Evolutionary conservation across 495 filamentous ascomycete genomes (phyloP).

Genomic region (Xylaria curta): DNA sequence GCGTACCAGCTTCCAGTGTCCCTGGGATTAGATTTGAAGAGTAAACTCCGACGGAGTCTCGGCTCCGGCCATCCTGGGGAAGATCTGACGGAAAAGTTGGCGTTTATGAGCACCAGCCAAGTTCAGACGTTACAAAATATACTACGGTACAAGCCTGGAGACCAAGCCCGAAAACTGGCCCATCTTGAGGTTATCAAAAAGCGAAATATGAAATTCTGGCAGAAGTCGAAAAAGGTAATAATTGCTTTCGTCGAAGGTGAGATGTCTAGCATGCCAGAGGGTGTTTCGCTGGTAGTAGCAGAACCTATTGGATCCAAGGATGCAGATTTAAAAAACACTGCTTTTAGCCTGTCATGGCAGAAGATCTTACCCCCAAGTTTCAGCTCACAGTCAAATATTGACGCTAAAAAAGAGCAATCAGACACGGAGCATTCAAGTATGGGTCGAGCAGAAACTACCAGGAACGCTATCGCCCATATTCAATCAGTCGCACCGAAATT

Average conservation of each 20-base stretch:
- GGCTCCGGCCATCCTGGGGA: background rate
- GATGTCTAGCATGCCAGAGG: background rate
- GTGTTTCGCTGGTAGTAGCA: background rate
- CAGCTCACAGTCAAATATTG: background rate
- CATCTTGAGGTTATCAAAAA: background rate
- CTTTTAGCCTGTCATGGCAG: background rate
- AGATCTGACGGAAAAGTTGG: background rate
- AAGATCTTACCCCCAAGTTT: background rate
- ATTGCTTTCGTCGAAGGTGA: conserved; percentile 4
- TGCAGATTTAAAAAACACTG: background rate
- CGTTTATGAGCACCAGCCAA: background rate
- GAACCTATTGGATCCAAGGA: background rate
- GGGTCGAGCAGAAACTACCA: background rate
- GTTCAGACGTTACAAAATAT: background rate
- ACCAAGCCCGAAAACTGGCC: background rate
- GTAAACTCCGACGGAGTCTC: background rate
- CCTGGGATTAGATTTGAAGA: background rate
- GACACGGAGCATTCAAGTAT: background rate
- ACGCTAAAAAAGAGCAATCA: background rate
- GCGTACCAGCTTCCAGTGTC: conserved; percentile 3
- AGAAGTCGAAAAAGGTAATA: background rate
- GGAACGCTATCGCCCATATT: background rate
- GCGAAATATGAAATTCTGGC: background rate
- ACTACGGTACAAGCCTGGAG: background rate
- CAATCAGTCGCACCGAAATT: background rate